A percentile compares a stretch with the other conserved stretches of the same genome.
phyloP scores from a whole-genome alignment of 129 eudicot genomes.

The Flaveria ramosissima region DNA sequence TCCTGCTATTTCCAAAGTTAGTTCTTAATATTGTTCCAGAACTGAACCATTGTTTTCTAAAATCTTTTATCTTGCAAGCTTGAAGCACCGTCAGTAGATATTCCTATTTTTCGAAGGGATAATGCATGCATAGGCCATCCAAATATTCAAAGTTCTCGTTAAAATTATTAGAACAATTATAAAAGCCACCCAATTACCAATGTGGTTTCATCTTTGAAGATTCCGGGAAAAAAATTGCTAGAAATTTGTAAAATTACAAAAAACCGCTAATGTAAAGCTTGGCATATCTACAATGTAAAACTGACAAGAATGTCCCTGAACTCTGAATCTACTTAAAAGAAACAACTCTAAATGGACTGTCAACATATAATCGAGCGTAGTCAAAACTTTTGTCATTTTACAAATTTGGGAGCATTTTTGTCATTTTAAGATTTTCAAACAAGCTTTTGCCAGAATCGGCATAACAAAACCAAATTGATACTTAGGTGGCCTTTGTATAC shows the following conservation, averaged over 20 bases:
- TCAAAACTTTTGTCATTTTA: background rate
- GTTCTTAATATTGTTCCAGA: background rate
- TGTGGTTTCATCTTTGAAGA: background rate
- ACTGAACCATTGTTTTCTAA: background rate
- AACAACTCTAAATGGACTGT: too few species aligned
- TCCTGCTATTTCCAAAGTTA: background rate
- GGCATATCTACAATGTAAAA: background rate
- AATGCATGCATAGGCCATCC: background rate
- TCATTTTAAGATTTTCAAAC: background rate
- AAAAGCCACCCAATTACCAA: background rate
- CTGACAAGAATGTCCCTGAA: background rate
- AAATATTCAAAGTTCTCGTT: background rate
- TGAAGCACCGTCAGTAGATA: background rate
- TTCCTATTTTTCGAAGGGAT: background rate
- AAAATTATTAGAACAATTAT: background rate
- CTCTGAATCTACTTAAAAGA: too few species aligned
- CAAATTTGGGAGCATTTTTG: background rate
- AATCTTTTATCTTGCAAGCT: background rate
- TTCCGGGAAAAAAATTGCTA: background rate
- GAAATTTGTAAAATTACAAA: background rate
- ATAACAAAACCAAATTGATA: background rate
- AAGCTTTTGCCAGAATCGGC: background rate
- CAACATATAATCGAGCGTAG: background rate
- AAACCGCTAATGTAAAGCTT: background rate
- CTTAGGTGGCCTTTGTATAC: background rate